Evolutionary conservation across 768 basidiomycete species (phyloP).

Genomic region (Rubroboletus pulcherrimus): DNA sequence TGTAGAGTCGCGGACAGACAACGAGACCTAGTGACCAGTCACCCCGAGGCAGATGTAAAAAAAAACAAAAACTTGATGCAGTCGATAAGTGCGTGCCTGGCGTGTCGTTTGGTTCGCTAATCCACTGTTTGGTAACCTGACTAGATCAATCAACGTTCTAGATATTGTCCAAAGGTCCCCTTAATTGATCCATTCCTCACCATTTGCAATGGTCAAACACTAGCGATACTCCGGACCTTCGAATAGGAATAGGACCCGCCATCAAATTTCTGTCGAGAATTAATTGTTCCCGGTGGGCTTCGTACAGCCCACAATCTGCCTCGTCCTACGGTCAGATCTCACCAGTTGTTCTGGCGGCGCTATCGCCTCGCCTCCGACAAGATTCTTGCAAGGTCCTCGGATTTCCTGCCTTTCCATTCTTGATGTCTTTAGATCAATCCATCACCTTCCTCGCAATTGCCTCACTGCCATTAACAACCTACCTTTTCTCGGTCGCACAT

Average conservation of each 20-base stretch:
- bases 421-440: conserved; percentile 51
- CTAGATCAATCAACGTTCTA: not conserved
- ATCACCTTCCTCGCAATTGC: conserved; percentile 51
- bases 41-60: not conserved
- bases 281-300: conserved; percentile 5
- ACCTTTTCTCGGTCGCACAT: conserved; percentile 42
- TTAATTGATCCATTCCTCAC: not conserved
- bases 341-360: conserved; percentile 33
- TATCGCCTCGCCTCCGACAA: conserved; percentile 52
- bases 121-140: not conserved
- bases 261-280: conserved; percentile 1
- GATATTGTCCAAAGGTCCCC: not conserved
- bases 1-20: conserved; percentile 1
- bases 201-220: conserved; percentile 1
- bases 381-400: conserved; percentile 46
- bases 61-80: not conserved
- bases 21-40: not conserved
- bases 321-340: not conserved
- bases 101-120: not conserved
- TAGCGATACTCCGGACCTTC: not conserved
- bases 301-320: not conserved
- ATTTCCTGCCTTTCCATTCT: conserved; percentile 50
- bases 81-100: not conserved
- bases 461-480: conserved; percentile 44
- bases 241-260: no score